Base-by-base conservation (phyloP, 331 rosid genomes). In the Phaseolus coccineus region DNA sequence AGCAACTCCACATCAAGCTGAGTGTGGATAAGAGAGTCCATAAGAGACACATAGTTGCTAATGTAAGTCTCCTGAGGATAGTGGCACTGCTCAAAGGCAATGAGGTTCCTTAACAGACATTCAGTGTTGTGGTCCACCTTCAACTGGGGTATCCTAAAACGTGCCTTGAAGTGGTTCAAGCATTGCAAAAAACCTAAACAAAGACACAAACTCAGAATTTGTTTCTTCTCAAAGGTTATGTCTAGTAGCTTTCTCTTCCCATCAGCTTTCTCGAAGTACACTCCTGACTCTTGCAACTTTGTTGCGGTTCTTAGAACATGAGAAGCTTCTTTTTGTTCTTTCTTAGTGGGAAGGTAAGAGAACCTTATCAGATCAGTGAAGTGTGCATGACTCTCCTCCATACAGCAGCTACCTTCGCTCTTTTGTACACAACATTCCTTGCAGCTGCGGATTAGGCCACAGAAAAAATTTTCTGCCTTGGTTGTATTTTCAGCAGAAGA, bases 21-120 rank as follows among this genome's bases (percentile, higher is more conserved):
- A 1, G 85, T 76, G 50, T 82, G 85, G 0, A 82, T 82, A 0
- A 82, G 69, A 27, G 85, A 82, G 8, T 76, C 85, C 1, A 82
- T 15, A 0, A 82, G 78, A 8, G 81, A 76, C 6, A 76, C 81
- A 22, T 76, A 82, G 52, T 76, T 82, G 44, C 78, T 69, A 3
- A 82, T 59, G 10, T 69, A 69, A 27, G 84, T 59, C 8, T 77
- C 7, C 0, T 37, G 28, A 8, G 86, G 84, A 22, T 85, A 87
- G 57, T 87, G 77, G 55, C 88, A 87, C 24, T 82, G 90, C 73
- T 87, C 90, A 2, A 82, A 25, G 3, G 74, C 87, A 27, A 84
- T 80, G 1, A 84, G 82, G 37, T 84, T 84, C 66, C 82, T 63
- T 0, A 84, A 30, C 4, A 84, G 44, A n/a, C 87, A 79, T 44